These are phyloP conservation scores for Ophiosphaerella herpotricha DNA, from an alignment of 2,329 filamentous ascomycete genomes.

Conservation along the genomic window DNA sequence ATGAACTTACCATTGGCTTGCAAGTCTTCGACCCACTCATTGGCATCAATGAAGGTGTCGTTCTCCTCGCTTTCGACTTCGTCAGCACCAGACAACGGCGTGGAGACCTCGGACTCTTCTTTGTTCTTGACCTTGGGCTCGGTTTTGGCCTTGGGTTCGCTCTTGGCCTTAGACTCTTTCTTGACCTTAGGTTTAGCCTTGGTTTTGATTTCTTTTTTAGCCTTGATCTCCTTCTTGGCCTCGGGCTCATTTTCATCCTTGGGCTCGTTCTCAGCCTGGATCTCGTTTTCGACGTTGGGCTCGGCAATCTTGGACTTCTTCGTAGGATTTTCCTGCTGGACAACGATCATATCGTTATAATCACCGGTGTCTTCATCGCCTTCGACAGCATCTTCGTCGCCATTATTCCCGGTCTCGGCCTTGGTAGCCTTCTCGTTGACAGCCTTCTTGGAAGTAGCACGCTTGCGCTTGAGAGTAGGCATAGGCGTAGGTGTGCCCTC, in stretches of 20 bases:
- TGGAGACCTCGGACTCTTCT: not conserved
- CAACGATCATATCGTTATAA: not conserved
- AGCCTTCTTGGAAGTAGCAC: slow-evolving; percentile 3
- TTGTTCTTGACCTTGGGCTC: slow-evolving; percentile 1
- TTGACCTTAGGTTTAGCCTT: slow-evolving; percentile 3
- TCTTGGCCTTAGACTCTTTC: not conserved
- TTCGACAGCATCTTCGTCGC: not conserved
- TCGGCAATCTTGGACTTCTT: slow-evolving; percentile 11
- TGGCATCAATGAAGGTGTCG: slow-evolving; percentile 9
- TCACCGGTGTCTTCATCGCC: too few relatives aligned
- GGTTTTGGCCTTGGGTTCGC: slow-evolving; percentile 1
- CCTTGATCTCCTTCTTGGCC: not conserved
- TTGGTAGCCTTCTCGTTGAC: not conserved
- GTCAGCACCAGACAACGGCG: not conserved
- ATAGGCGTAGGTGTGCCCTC: not conserved
- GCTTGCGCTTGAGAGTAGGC: slow-evolving; percentile 28
- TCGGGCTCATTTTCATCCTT: slow-evolving; percentile 1
- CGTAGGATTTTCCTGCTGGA: not conserved
- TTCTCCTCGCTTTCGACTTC: not conserved
- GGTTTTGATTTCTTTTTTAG: not conserved
- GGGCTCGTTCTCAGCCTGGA: not conserved
- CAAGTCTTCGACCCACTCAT: slow-evolving; percentile 6
- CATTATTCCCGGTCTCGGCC: slow-evolving; percentile 1
- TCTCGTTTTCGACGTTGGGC: not conserved
- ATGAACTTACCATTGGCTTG: too few relatives aligned